Evolutionary conservation across 2,329 filamentous ascomycete genomes (phyloP), one percentile per base, ranked within the genome.

Genomic region (Claviceps pusilla): DNA sequence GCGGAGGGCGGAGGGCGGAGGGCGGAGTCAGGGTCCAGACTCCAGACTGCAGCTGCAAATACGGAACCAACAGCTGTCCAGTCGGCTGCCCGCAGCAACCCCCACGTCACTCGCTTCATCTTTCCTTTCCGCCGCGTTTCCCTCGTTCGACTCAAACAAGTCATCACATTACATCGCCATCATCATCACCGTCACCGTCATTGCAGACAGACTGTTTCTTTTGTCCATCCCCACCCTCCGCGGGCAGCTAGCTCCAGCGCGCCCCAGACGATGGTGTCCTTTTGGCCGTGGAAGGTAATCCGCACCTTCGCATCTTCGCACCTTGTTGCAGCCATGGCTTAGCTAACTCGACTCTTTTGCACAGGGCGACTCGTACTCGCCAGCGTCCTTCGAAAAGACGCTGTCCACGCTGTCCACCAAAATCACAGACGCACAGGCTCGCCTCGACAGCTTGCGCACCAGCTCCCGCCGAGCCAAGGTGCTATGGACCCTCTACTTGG

Each of bases 381-480:
- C 93, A 31, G 90, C 89, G 52, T 87, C 85, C 4, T 98, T 97
- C 66, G 93, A 98, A 72, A 96, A 90, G 75, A 82, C 85, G 2
- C 82, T 98, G 35, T 87, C 89, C 10, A 77, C 81, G 29, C 80
- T 98, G 48, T 87, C 90, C 11, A 74, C 76, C 52, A 95, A 93
- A 71, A 96, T 98, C 68, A 76, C 84, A 45, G 78, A 82, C 58
- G 82, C 84, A 2, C 86, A 86, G 62, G 73, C 83, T 46, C 80
- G 78, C 52, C 83, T 96, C 60, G 89, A 95, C 63, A 75, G 74
- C 46, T 76, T 86, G 43, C 82, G 88, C 49, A 78, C 84, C 61
- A 80, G 79, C 57, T 82, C 87, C 51, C 82, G 91, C 55, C 85
- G 90, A 56, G 79, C 85, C 62, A 91, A 86, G 61, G 87, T 89